phyloP scores from a whole-genome alignment of 2,329 filamentous ascomycete species.

The Mollisia scopiformis region DNA sequence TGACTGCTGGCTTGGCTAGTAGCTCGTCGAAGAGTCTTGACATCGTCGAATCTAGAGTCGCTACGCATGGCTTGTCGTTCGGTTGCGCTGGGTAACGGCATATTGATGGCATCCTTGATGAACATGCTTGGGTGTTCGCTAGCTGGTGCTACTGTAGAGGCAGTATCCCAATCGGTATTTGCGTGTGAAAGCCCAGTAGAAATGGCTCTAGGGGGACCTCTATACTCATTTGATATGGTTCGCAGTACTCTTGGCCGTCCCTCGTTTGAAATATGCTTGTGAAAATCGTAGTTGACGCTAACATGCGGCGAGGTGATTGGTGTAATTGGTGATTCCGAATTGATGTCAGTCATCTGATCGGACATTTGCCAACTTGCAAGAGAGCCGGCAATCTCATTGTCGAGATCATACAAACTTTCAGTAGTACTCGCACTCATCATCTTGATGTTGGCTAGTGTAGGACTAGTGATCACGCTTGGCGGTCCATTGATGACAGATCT shows the following conservation, averaged over 20 bases:
- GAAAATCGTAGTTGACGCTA: slow-evolving; percentile 16
- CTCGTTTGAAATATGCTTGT: slow-evolving; percentile 19
- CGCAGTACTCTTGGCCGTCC: slow-evolving; percentile 13
- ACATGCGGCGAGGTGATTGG: slow-evolving; percentile 18
- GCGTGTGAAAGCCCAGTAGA: background rate
- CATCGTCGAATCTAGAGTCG: background rate
- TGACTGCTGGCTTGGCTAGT: background rate
- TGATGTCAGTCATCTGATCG: slow-evolving; percentile 7
- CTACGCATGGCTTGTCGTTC: background rate
- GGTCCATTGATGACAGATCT: slow-evolving; percentile 4
- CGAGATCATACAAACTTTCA: slow-evolving; percentile 15
- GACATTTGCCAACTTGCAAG: slow-evolving; percentile 15
- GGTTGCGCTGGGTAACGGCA: background rate
- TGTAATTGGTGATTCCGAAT: slow-evolving; percentile 10
- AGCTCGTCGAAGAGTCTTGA: background rate
- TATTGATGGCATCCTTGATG: background rate
- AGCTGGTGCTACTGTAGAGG: background rate
- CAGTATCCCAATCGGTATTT: background rate
- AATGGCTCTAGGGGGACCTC: background rate
- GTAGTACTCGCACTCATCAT: slow-evolving; percentile 9
- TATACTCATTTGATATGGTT: background rate
- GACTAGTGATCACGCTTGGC: slow-evolving; percentile 7
- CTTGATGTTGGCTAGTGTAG: background rate
- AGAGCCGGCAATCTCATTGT: slow-evolving; percentile 13
- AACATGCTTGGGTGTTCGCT: background rate